Evolutionary conservation across 768 basidiomycete species (phyloP), one percentile per base, ranked within the genome.

Genomic region (Daedaleopsis nitida): DNA sequence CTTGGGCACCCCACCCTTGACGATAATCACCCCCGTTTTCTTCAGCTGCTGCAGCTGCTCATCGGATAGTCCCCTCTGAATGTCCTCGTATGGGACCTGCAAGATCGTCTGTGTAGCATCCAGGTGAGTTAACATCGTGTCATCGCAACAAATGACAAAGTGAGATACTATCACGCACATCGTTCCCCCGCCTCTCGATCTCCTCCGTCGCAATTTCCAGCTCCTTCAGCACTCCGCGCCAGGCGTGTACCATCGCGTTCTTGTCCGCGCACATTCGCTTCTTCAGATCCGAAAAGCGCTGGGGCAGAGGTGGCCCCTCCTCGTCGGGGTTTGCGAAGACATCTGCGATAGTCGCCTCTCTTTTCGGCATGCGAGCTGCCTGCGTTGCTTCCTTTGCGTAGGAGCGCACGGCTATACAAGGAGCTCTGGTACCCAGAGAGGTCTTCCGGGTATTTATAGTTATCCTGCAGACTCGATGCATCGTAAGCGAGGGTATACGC

Each of bases 261-360:
- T 54, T 52, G 50, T 67, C 66, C 10, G 63, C 72, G 73, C 81
- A 82, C 0, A 91, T 60, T 27, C 73, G 69, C 60, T 78, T 80
- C 75, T 93, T 92, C 24, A 92, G 71, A 7, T 80, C 78, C 0
- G 78, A 65, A 61, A 90, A 91, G 0, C 88, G 80, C 9, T 75
- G 67, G 0, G 87, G 87, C 5, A 90, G 79, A 5, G 70, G 72
- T 1, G 71, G 71, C 5, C 71, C 72, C 43, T 75, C 72, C 27
- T 76, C 76, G 2, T 75, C 74, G 9, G 83, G 73, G 3, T 80
- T 80, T 0, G 78, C 73, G 61, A 83, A 84, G 24, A 83, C 76
- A 34, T 76, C 74, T 21, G 78, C 77, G 43, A 86, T 82, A 21
- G 77, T 72, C n/a, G 75, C 80, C 45, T 72, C 71, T 17, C 65